Evolutionary conservation across 495 filamentous ascomycete genomes (phyloP), one percentile per base, ranked within the genome.

Genomic region (Podospora bellae-mahoneyi): DNA sequence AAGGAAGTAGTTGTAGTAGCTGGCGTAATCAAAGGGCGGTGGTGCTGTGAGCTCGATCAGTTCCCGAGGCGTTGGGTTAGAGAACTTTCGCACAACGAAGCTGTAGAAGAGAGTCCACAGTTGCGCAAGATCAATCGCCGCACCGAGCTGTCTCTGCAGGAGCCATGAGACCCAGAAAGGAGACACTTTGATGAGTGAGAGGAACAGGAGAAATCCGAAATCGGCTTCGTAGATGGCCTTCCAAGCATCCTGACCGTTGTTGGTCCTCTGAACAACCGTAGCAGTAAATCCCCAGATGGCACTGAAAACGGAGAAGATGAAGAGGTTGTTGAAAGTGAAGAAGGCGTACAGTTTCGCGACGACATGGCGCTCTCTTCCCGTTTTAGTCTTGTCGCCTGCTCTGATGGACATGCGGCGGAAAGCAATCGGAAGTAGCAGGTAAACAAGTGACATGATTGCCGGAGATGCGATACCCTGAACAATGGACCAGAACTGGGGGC

Each of bases 381-480:
- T 96, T 76, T 97, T 98, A 54, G 92, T 96, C 67, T 88, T 83
- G 76, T 97, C 94, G 68, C 95, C 96, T 23, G 89, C 89, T 67
- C 83, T 83, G 57, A 92, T 89, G 1, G 92, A 87, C 30, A 96
- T 82, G 54, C 82, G 91, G 68, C 95, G 91, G 85, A 98, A 97
- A 73, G 95, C 88, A 73, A 92, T 92, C 18, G 95, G 95, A 15
- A 99, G 86, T 66, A 93, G 83, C 28, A 97, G 84, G 77, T 97
- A 99, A 60, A 97, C 86, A 26, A 95, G 81, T 2, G 95, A 97
- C 16, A 91, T 94, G 61, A 99, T 77, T 6, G 93, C 93, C 1
- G 95, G 95, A n/a, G 95, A 91, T 16, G 88, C 86, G 68, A 99
- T 91, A 91, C 95, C 95, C 77, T 99, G 95, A 56, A 97, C 89